Evolutionary conservation across 1,139 yeast species (phyloP).

Genomic region (Pneumocystis carinii): DNA sequence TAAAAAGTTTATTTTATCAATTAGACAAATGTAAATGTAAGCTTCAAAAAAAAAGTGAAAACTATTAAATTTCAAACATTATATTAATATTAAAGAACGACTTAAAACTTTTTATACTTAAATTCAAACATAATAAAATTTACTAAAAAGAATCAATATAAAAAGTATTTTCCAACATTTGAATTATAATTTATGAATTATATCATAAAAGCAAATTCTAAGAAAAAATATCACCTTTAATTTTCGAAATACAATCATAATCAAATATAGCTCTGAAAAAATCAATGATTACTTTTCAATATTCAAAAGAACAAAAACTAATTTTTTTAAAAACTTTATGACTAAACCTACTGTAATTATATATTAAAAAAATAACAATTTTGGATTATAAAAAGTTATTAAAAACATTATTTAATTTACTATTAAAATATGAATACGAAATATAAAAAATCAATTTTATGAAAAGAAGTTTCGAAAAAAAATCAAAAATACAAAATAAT

Average conservation of each 20-base stretch:
- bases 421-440: not conserved
- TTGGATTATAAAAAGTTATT: not conserved
- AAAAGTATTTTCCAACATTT: not conserved
- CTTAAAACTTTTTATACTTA: too few relatives aligned
- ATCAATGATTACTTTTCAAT: not conserved
- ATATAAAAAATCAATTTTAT: not conserved
- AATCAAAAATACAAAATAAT: not conserved
- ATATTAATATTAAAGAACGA: too few relatives aligned
- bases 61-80: too few relatives aligned
- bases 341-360: not conserved
- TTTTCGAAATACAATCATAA: not conserved
- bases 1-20: too few relatives aligned
- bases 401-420: not conserved
- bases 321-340: not conserved
- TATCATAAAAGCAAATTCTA: not conserved
- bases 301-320: not conserved
- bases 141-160: not conserved
- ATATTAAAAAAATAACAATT: not conserved
- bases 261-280: not conserved
- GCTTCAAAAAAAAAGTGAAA: too few relatives aligned
- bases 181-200: not conserved
- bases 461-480: not conserved
- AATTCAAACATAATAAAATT: too few relatives aligned
- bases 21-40: too few relatives aligned
- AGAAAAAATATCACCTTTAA: not conserved